A percentile compares a stretch with the other conserved stretches of the same genome.
phyloP scores from a whole-genome alignment of 768 basidiomycete species.

The Lactarius deliciosus region DNA sequence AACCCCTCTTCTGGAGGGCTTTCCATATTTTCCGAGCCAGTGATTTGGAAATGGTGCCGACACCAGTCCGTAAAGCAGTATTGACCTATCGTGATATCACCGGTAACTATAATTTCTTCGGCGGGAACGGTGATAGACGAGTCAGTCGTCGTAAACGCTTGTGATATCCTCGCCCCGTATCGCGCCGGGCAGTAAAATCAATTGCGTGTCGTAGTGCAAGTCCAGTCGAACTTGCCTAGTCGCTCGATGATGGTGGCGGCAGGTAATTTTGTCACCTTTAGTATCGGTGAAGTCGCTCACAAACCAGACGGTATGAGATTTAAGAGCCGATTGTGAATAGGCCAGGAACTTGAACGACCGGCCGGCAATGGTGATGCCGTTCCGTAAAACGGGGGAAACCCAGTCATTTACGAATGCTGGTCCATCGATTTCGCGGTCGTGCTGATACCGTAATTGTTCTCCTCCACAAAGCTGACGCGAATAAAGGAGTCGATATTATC shows the following conservation, averaged over 20 bases:
- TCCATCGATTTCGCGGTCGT: slow-evolving; percentile 57
- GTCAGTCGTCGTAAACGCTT: slow-evolving; percentile 75
- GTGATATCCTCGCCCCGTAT: slow-evolving; percentile 69
- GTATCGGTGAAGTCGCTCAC: slow-evolving; percentile 51
- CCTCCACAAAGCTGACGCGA: slow-evolving; percentile 63
- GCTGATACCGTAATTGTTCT: slow-evolving; percentile 53
- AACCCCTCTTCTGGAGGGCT: slow-evolving; percentile 41
- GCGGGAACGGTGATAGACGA: slow-evolving; percentile 46
- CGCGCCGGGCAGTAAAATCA: slow-evolving; percentile 65
- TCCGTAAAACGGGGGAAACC: slow-evolving; percentile 45
- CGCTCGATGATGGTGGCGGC: slow-evolving; percentile 53
- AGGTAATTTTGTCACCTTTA: slow-evolving; percentile 33
- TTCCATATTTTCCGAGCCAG: slow-evolving; percentile 51
- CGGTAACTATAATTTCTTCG: slow-evolving; percentile 42
- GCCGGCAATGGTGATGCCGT: slow-evolving; percentile 55
- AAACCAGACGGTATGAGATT: slow-evolving; percentile 59
- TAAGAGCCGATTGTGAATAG: slow-evolving; percentile 74
- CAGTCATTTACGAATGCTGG: slow-evolving; percentile 48
- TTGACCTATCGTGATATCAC: slow-evolving; percentile 46
- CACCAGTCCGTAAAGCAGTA: slow-evolving; percentile 70
- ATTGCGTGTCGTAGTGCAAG: slow-evolving; percentile 44
- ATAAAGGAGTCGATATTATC: slow-evolving; percentile 54
- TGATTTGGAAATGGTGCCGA: slow-evolving; percentile 59
- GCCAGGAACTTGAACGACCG: slow-evolving; percentile 62
- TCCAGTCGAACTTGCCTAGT: slow-evolving; percentile 54